These are phyloP conservation scores for Verticillium nubilum DNA, from an alignment of 2,329 filamentous ascomycete genomes.

Conservation along the genomic window DNA sequence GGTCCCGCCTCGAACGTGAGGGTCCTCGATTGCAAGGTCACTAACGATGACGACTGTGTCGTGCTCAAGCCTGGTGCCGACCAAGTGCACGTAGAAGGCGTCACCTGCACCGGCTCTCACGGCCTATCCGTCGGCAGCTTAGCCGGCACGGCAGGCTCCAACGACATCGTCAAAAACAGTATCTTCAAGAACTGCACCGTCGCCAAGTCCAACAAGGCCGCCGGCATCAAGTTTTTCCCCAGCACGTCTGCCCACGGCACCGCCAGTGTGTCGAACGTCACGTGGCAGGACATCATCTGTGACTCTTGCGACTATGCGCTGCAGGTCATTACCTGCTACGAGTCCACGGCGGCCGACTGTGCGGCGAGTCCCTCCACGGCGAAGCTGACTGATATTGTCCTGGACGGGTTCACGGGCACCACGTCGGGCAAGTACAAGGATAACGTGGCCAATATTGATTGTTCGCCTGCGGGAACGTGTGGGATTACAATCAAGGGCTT, in stretches of 20 bases:
- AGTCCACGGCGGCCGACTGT: slow-evolving; percentile 28
- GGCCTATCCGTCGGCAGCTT: slow-evolving; percentile 41
- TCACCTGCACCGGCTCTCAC: slow-evolving; percentile 40
- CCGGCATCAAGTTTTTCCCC: slow-evolving; percentile 40
- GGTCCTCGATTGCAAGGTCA: slow-evolving; percentile 27
- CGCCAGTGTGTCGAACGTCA: slow-evolving; percentile 34
- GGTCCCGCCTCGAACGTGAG: slow-evolving; percentile 28
- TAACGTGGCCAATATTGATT: slow-evolving; percentile 29
- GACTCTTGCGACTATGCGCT: slow-evolving; percentile 34
- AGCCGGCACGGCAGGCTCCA: slow-evolving; percentile 23
- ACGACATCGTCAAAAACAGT: slow-evolving; percentile 36
- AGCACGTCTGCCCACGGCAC: slow-evolving; percentile 26
- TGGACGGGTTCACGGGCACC: slow-evolving; percentile 30
- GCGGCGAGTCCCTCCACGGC: slow-evolving; percentile 25
- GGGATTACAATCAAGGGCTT: slow-evolving; percentile 25
- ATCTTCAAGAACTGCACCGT: slow-evolving; percentile 33
- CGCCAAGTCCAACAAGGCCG: slow-evolving; percentile 35
- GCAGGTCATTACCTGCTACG: slow-evolving; percentile 40
- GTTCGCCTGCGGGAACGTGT: slow-evolving; percentile 29
- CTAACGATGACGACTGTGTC: slow-evolving; percentile 38
- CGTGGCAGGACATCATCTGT: slow-evolving; percentile 28
- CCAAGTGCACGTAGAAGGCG: slow-evolving; percentile 30
- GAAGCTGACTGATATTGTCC: slow-evolving; percentile 24
- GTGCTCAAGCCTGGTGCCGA: slow-evolving; percentile 35
- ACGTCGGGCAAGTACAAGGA: slow-evolving; percentile 29